These are phyloP conservation scores for Dimargaris xerosporica DNA, from an alignment of 192 early-diverging fungal genomes.

Conservation along the genomic window DNA sequence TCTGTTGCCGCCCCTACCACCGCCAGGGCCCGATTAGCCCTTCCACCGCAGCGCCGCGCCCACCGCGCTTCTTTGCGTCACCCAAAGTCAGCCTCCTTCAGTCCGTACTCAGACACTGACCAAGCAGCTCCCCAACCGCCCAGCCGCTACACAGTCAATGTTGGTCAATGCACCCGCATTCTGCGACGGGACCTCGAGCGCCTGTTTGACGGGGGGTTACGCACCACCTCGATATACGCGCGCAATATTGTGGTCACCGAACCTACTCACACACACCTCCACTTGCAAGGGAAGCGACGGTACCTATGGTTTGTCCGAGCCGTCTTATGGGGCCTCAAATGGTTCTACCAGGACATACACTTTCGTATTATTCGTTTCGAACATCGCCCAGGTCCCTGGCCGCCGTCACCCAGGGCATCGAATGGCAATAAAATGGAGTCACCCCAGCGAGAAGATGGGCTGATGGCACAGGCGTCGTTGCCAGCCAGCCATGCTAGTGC, in stretches of 20 bases:
- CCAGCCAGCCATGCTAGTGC: no score
- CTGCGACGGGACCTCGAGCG: not conserved
- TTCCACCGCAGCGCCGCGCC: no score
- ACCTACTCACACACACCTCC: conserved; percentile 7
- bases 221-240: not conserved
- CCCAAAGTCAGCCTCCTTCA: no score
- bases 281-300: not conserved
- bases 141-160: not conserved
- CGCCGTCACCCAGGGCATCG: no score
- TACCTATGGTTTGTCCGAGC: conserved; percentile 9
- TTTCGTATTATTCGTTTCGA: conserved; percentile 7
- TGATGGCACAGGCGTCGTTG: no score
- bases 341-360: conserved; percentile 10
- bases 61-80: no score
- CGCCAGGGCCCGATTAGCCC: no score
- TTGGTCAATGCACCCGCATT: not conserved
- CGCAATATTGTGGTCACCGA: not conserved
- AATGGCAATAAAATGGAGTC: no score
- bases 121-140: not conserved
- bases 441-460: no score
- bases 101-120: no score
- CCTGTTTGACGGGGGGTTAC: not conserved
- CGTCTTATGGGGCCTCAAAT: not conserved
- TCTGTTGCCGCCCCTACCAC: no score
- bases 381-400: conserved; percentile 8